Evolutionary conservation across 768 basidiomycete genomes (phyloP), one percentile per base, ranked within the genome.

Genomic region (Pleurotus djamor): DNA sequence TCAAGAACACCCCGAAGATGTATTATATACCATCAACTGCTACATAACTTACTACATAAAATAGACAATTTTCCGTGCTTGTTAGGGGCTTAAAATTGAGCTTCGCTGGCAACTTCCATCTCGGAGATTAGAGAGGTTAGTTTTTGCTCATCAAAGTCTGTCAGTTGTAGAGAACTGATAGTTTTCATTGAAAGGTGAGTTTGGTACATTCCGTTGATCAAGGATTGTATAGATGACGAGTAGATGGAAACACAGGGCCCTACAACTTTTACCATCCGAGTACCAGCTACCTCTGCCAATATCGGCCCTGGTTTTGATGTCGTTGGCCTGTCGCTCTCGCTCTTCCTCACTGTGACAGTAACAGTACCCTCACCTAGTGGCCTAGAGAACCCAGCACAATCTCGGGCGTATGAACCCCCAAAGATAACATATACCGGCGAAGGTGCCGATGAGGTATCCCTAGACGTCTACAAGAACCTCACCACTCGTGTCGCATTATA

Each of bases 241-340:
- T 32, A 57, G 54, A 48, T 36, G 58, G 16, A 50, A 38, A 16
- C 52, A 12, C 5, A 67, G 65, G 66, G 52, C 67, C 45, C 57
- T 59, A 10, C 72, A 76, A 36, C 71, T 64, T 83, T 94, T 74
- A 80, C 77, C 38, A 93, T 99, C 72, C 84, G 81, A 63, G 90
- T 98, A 55, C 96, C 96, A 8, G 94, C 94, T n/a, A 98, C 96
- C 2, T 95, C 96, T 63, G 96, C 96, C 64, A 99, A 99, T 78
- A 95, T 99, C 68, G 96, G 96, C 2, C 96, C 96, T 43, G 96
- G 96, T 28, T 99, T 99, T 74, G 97, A 99, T 72, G 97, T 98
- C 63, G 94, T 98, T 64, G 97, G 97, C n/a, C 88, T 99, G 63
- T 96, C 96, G 0, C 86, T 98, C 21, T 94, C 93, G 1, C 84